Percentiles rank a stretch among this genome's conserved stretches.
Evolutionary conservation across 208 protist species (phyloP).

Genomic region (Leishmania tropica): DNA sequence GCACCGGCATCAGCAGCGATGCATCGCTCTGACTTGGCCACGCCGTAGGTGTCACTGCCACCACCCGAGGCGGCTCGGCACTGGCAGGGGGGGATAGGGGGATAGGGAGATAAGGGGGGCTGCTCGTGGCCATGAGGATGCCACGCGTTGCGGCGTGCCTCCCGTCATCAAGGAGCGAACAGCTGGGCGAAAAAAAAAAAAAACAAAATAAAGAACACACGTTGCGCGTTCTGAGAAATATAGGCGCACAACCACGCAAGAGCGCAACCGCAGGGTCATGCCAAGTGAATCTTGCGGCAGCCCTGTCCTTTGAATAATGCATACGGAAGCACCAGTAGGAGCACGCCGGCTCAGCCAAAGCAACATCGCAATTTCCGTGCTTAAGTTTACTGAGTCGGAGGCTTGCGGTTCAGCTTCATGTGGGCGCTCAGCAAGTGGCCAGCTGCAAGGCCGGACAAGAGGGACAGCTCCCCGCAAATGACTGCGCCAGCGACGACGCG

Average conservation of each 20-base stretch:
- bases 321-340: neutral
- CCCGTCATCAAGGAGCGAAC: neutral
- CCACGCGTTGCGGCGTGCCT: neutral
- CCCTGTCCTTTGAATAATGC: neutral
- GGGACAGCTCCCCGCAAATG: conserved; percentile 97
- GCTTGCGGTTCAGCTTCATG: conserved; percentile 94
- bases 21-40: neutral
- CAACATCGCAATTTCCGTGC: neutral
- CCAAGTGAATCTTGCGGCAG: neutral
- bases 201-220: neutral
- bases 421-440: conserved; percentile 91
- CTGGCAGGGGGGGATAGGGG: neutral
- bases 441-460: conserved; percentile 94
- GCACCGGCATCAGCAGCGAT: neutral
- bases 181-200: neutral
- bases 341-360: neutral
- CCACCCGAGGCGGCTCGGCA: neutral
- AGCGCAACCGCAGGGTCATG: neutral
- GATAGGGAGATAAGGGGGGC: neutral
- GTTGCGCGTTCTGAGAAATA: neutral
- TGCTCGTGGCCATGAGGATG: neutral
- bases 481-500: conserved; percentile 93
- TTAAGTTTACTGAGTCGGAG: conserved; percentile 16
- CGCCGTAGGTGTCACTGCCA: neutral
- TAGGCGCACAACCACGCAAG: neutral